Evolutionary conservation across 2,329 filamentous ascomycete genomes (phyloP), one percentile per base, ranked within the genome.

Genomic region (Aspergillus felis): DNA sequence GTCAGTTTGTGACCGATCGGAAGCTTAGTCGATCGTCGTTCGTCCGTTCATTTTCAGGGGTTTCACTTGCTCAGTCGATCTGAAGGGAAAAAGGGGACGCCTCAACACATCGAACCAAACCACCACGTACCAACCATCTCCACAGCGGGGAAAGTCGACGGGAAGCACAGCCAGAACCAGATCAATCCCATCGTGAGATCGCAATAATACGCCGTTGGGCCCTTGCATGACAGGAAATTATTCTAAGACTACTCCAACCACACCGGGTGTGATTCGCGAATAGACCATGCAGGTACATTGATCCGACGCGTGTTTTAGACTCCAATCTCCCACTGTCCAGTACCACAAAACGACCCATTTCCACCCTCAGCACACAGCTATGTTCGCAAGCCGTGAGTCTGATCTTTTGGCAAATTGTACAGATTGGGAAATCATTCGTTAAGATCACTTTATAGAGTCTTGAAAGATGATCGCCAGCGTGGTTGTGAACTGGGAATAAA

Each of bases 71-170:
- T 1, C 10, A 22, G 20, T 20, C n/a, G 41, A 44, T 22, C 41
- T 44, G 7, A 20, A 47, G 20, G 61, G 60, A 63, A 64, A 67
- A 65, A 67, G 57, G 60, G 64, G 54, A 49, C 9, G 41, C 25
- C 51, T 44, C 27, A 47, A 53, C 29, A 9, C 25, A 44, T 44
- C 4, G 12, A 14, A 32, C 29, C 38, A 29, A 51, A 51, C 50
- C 50, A 41, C 50, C 50, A 51, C 50, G 28, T 51, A 51, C 50
- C 50, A 38, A 27, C 14, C 56, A 64, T 66, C 62, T 66, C 65
- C 65, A 66, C 65, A 65, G 65, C 63, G 65, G 66, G 64, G 65
- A 56, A 57, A 60, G 63, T 65, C 61, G 57, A 52, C 62, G 65
- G 66, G 65, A 38, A 38, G 14, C 14, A 24, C 24, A 27, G 12